Evolutionary conservation across 257 asterid genomes (phyloP).

Genomic region (Avicennia marina): DNA sequence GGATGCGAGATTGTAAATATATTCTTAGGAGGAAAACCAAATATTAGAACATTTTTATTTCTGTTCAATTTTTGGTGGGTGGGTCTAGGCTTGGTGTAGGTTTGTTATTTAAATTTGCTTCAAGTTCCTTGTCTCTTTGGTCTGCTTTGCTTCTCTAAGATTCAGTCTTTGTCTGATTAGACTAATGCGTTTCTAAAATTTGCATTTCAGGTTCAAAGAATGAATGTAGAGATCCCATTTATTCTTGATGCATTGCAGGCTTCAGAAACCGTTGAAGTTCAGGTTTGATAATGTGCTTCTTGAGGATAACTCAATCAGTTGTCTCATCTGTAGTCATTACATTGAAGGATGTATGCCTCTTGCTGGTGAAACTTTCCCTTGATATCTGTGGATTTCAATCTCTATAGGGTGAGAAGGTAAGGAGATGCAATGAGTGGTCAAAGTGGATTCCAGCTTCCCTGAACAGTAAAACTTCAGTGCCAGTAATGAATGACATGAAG

Average conservation of each 20-base stretch:
- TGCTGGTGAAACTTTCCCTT: too few relatives aligned
- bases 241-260: constrained; percentile 71
- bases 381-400: too few relatives aligned
- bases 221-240: constrained; percentile 66
- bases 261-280: constrained; percentile 79
- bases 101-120: constrained; percentile 2
- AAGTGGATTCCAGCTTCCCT: constrained; percentile 52
- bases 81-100: not conserved
- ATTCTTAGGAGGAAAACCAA: too few relatives aligned
- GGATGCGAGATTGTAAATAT: too few relatives aligned
- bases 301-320: not conserved
- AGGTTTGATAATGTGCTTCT: constrained; percentile 39
- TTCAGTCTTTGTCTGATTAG: constrained; percentile 7
- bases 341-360: too few relatives aligned
- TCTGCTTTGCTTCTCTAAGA: not conserved
- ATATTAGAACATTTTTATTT: too few relatives aligned
- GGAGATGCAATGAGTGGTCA: constrained; percentile 88
- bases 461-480: constrained; percentile 30
- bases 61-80: not conserved
- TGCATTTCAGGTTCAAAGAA: constrained; percentile 59
- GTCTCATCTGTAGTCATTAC: not conserved
- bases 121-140: constrained; percentile 1
- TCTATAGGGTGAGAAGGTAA: constrained; percentile 68
- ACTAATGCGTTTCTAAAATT: constrained; percentile 2
- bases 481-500: constrained; percentile 20